phyloP scores from a whole-genome alignment of 2,329 filamentous ascomycete genomes.

The Botryotinia globosa region DNA sequence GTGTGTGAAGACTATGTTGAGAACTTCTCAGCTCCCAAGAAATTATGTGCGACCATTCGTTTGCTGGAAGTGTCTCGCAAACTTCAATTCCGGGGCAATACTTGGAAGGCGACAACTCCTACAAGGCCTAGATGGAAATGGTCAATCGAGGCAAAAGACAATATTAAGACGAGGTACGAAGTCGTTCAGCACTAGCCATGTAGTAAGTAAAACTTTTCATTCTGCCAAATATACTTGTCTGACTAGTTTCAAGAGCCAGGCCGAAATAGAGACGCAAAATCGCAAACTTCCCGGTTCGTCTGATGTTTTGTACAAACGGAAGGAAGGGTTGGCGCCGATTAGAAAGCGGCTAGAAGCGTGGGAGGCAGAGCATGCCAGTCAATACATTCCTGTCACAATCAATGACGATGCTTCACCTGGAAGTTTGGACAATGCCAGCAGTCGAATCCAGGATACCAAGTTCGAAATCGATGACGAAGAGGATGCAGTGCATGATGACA shows the following conservation, averaged over 20 bases:
- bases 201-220: not conserved
- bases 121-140: not conserved
- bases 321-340: constrained; percentile 30
- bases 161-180: not conserved
- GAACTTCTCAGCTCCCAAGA: constrained; percentile 21
- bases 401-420: constrained; percentile 15
- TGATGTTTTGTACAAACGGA: not conserved
- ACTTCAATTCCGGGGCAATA: constrained; percentile 15
- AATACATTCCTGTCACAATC: not conserved
- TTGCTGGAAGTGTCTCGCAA: constrained; percentile 34
- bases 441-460: constrained; percentile 11
- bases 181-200: not conserved
- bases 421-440: constrained; percentile 22
- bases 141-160: not conserved
- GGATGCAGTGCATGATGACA: constrained; percentile 25
- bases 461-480: constrained; percentile 27
- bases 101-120: not conserved
- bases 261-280: not conserved
- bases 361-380: constrained; percentile 18
- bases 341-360: constrained; percentile 34
- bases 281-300: not conserved
- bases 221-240: not conserved
- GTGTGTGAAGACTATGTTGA: constrained; percentile 29
- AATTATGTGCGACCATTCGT: constrained; percentile 25
- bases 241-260: not conserved